A percentile compares a stretch with the other conserved stretches of the same genome.
phyloP scores from a whole-genome alignment of 768 basidiomycete species.

The Atractiella rhizophila region DNA sequence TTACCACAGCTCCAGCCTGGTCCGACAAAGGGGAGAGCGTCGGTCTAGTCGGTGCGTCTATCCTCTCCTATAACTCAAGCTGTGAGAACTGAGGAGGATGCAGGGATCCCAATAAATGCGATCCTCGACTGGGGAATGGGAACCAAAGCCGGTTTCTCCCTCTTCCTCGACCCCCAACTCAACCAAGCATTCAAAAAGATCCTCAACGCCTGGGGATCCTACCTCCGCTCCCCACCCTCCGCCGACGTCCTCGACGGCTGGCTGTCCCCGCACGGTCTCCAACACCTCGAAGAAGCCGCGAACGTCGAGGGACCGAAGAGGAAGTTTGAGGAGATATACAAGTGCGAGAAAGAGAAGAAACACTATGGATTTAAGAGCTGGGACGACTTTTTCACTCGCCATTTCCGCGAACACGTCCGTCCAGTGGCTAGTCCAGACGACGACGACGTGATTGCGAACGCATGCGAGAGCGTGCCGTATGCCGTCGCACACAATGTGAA shows the following conservation, averaged over 20 bases:
- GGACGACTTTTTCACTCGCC: constrained; percentile 34
- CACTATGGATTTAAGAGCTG: constrained; percentile 27
- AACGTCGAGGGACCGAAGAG: constrained; percentile 16
- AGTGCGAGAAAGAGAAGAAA: constrained; percentile 24
- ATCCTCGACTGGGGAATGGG: constrained; percentile 29
- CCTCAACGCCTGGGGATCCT: constrained; percentile 30
- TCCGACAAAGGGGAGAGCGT: constrained; percentile 20
- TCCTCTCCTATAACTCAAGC: constrained; percentile 12
- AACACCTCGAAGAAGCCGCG: constrained; percentile 17
- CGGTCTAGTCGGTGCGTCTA: constrained; percentile 28
- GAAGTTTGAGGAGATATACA: constrained; percentile 25
- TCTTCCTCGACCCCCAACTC: constrained; percentile 26
- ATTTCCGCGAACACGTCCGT: constrained; percentile 25
- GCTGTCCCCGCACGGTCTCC: constrained; percentile 26
- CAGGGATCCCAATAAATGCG: constrained; percentile 2
- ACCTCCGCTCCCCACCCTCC: constrained; percentile 28
- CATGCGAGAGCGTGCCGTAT: constrained; percentile 34
- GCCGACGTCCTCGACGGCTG: constrained; percentile 30
- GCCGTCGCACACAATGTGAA: constrained; percentile 25
- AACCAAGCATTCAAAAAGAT: constrained; percentile 30
- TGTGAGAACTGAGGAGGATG: neutral
- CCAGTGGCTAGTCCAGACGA: constrained; percentile 22
- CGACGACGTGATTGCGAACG: constrained; percentile 26
- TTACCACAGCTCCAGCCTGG: constrained; percentile 26
- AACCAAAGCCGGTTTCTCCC: constrained; percentile 21